Evolutionary conservation across 1,139 yeast species (phyloP).

Genomic region (Debaryomyces udenii): DNA sequence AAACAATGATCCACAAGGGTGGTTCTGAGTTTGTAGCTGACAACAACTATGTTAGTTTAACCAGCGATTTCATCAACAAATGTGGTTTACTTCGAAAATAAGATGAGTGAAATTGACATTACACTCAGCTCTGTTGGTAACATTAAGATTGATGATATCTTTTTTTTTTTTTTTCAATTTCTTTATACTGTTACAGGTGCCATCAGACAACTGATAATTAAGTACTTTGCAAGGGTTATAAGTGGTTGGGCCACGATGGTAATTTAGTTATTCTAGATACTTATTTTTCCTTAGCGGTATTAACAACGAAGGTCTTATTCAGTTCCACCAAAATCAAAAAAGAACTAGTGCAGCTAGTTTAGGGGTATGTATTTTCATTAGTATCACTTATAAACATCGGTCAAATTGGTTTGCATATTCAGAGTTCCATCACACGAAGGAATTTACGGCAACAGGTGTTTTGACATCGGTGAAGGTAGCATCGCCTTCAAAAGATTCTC

Average conservation of each 20-base stretch:
- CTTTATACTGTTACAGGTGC: too few species aligned
- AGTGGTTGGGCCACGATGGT: too few species aligned
- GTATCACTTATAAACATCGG: conserved; percentile 32
- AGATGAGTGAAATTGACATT: not conserved
- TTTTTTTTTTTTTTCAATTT: too few species aligned
- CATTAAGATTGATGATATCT: not conserved
- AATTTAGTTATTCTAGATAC: too few species aligned
- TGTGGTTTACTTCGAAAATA: not conserved
- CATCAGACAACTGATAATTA: too few species aligned
- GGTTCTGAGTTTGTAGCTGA: not conserved
- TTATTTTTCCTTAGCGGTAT: too few species aligned
- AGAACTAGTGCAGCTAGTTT: not conserved
- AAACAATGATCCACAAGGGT: not conserved
- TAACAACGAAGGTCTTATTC: conserved; percentile 29
- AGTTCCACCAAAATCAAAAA: conserved; percentile 24
- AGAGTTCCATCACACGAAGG: too few species aligned
- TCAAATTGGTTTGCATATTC: conserved; percentile 32
- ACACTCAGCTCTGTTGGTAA: not conserved
- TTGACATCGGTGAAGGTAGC: conserved; percentile 28
- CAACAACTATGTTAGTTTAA: not conserved
- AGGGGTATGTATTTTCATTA: conserved; percentile 14
- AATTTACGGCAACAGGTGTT: conserved; percentile 24
- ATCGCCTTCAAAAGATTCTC: conserved; percentile 12
- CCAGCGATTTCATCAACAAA: not conserved
- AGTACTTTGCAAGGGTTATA: too few species aligned